Base-by-base conservation (phyloP, 1,139 yeast species). In the Ogataea hybrid region DNA sequence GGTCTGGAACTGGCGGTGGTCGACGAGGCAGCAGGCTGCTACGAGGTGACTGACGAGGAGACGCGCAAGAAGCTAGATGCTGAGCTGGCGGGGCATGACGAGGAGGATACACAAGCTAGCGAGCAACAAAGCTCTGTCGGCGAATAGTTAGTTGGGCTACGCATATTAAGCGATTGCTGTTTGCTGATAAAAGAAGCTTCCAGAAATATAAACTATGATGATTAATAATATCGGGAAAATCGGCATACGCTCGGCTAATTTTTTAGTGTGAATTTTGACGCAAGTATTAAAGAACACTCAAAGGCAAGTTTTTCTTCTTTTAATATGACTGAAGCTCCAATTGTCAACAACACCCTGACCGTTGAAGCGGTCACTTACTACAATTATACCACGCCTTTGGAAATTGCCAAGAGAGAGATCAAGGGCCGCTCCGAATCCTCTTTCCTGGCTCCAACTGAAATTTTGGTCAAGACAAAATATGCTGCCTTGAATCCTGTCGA, bases 401-500 rank as follows among this genome's bases (percentile, higher is more conserved):
- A 39, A 6, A 7, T 51, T 3, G 35, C 42, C 4, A 46, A 51
- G 8, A n/a, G 51, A 5, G 41, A 46, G 16, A 31, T 42, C 17
- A 42, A 49, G 6, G 40, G 30, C 14, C 37, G 14, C 6, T 28
- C 44, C 2, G 30, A 32, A 5, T 32, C 41, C 4, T 39, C 64
- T 51, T 36, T 79, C 6, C 59, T 76, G 30, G 59, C 64, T 14
- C 60, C 67, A 10, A 64, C 70, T 43, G 70, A 77, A 43, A 58
- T 84, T 6, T 69, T 85, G 17, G 70, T 87, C 21, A 77, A 81
- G 53, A 77, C 83, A 18, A 68, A 67, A 30, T 71, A 78, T 12
- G 81, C 80, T 1, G 74, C 84, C 0, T 64, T 84, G 39, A 86
- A 84, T 54, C 94, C 95, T 0, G 70, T 84, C 33, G 95, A 86